Conservation (phyloP, 2,329 filamentous ascomycete genomes). For the Tolypocladium album region DNA sequence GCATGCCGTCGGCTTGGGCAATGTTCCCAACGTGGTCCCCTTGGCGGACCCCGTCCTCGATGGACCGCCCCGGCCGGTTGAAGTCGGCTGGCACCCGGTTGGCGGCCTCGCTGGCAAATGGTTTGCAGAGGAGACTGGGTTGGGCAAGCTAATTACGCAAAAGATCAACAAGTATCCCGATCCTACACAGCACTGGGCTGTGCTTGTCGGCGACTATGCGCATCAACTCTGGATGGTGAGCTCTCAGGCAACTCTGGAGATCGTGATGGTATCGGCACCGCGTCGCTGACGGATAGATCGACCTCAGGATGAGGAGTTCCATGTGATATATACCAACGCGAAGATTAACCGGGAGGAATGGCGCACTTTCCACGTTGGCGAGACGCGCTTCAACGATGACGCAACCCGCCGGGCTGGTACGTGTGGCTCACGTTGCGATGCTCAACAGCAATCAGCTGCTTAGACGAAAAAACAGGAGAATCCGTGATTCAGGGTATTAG, state of each 20-base stretch:
- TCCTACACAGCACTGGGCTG: slow-evolving; percentile 50
- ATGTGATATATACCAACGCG: slow-evolving; percentile 47
- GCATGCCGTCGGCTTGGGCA: slow-evolving; percentile 21
- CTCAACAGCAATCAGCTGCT: neutral
- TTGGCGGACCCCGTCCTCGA: slow-evolving; percentile 15
- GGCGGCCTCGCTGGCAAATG: slow-evolving; percentile 45
- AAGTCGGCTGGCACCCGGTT: slow-evolving; percentile 49
- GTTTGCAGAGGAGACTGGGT: slow-evolving; percentile 44
- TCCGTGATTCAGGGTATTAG: slow-evolving; percentile 42
- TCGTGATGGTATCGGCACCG: neutral
- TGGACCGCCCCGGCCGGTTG: slow-evolving; percentile 25
- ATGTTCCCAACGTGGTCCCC: slow-evolving; percentile 20
- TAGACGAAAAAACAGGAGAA: slow-evolving; percentile 26
- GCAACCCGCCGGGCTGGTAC: slow-evolving; percentile 36
- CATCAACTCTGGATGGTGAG: slow-evolving; percentile 50
- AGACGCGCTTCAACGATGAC: slow-evolving; percentile 44
- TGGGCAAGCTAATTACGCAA: slow-evolving; percentile 45
- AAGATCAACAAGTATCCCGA: slow-evolving; percentile 44
- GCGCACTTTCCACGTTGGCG: slow-evolving; percentile 38
- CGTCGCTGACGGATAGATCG: neutral
- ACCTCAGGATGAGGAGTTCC: slow-evolving; percentile 37
- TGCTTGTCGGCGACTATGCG: slow-evolving; percentile 42
- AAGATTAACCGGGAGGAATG: slow-evolving; percentile 33
- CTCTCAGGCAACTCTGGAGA: neutral
- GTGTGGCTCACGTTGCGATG: slow-evolving; percentile 6